Evolutionary conservation across 2,329 filamentous ascomycete species (phyloP), one percentile per base, ranked within the genome.

Genomic region (Phialophora chinensis): DNA sequence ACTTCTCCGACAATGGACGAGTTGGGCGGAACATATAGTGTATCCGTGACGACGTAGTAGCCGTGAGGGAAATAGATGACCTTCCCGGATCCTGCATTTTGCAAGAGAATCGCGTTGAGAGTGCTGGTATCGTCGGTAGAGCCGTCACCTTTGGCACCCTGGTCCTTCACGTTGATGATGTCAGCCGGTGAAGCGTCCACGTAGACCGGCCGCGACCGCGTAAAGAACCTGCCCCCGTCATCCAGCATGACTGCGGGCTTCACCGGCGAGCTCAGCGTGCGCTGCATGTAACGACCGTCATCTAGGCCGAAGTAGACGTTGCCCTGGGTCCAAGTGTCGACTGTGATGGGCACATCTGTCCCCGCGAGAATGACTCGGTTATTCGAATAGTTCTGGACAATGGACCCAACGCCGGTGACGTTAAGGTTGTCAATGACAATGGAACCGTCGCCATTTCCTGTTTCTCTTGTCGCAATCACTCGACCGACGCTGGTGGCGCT

Each of bases 91-190:
- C 29, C 29, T 10, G 53, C 53, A 20, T 29, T 4, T n/a, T 29
- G 17, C 11, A 56, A 31, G 14, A 56, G 17, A 31, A 35, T 35
- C 11, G 29, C 14, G 12, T 56, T 29, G 20, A 56, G 53, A 23
- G 5, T 31, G 7, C 25, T 17, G 5, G 53, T 56, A 14, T 56
- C 53, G 33, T 56, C 53, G 2, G 53, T 56, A 12, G 33, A n/a
- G 29, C 53, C 53, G n/a, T 56, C 53, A 35, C 53, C 53, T 38
- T 35, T 29, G 33, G 27, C 29, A 33, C 53, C 53, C 17, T 33
- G 20, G 5, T n/a, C 14, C 20, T 35, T 56, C 29, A 35, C 53
- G 23, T 35, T 56, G 53, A 56, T 17, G 31, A 56, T 33, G 11
- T 38, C 27, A 12, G 27, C 29, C 17, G n/a, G 12, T 4, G 53